Percentiles rank a stretch among this genome's conserved stretches.
These are phyloP conservation scores for Mycothermus thermophilus DNA, from an alignment of 495 filamentous ascomycete species.

Conservation along the genomic window DNA sequence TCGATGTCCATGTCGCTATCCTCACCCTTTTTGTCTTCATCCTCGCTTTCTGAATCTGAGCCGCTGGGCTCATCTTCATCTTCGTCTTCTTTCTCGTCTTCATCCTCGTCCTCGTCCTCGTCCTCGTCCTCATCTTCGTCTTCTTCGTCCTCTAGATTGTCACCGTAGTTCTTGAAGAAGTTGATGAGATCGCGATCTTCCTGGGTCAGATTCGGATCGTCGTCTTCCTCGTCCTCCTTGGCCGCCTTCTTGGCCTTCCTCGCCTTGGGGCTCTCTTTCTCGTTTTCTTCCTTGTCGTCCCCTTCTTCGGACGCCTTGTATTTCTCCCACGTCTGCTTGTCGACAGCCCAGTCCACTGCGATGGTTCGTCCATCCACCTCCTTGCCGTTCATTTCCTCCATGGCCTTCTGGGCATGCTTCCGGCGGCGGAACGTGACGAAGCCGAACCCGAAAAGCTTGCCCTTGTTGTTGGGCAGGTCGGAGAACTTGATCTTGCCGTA, in stretches of 20 bases:
- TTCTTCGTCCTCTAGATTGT: constrained; percentile 33
- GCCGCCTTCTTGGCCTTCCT: constrained; percentile 53
- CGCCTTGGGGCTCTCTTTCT: constrained; percentile 28
- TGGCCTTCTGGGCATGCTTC: constrained; percentile 84
- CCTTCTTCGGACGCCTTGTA: constrained; percentile 26
- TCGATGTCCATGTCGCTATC: constrained; percentile 16
- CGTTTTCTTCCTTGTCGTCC: constrained; percentile 18
- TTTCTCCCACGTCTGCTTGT: constrained; percentile 72
- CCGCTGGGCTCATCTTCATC: constrained; percentile 20
- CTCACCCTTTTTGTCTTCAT: constrained; percentile 25
- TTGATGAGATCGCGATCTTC: constrained; percentile 20
- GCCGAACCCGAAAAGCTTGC: constrained; percentile 72
- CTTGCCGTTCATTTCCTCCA: constrained; percentile 76
- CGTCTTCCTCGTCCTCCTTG: constrained; percentile 23
- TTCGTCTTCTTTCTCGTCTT: constrained; percentile 27
- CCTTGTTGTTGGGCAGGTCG: constrained; percentile 62
- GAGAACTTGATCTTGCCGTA: constrained; percentile 82
- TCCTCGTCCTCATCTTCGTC: constrained; percentile 32
- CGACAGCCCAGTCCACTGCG: constrained; percentile 93
- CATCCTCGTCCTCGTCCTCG: constrained; percentile 25
- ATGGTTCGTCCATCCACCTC: constrained; percentile 72
- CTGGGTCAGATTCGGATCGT: constrained; percentile 29
- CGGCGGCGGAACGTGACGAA: constrained; percentile 79
- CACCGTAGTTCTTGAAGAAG: constrained; percentile 20
- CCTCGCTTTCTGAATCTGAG: constrained; percentile 22